Base-by-base conservation (phyloP, 192 early-diverging fungal species). In the Gamsiella multidivaricata region DNA sequence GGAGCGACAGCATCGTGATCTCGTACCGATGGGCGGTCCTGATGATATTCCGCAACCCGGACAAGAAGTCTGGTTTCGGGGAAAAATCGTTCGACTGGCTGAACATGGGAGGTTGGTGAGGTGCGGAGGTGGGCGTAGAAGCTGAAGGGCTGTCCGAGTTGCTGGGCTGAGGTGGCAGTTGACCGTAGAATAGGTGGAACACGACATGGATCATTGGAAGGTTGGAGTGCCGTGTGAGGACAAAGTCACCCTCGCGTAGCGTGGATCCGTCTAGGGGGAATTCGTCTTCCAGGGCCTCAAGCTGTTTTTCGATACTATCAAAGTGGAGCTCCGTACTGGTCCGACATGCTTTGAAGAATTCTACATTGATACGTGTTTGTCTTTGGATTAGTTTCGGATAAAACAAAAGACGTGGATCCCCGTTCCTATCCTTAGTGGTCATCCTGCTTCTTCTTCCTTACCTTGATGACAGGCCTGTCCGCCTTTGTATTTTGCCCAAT, bases 301-400 rank as follows among this genome's bases (percentile, higher is more conserved):
- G 54, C 72, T 94, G 93, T 3, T 80, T 75, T 43, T 90, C 88
- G 37, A 94, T 80, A 37, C 84, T 75, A 8, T 90, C 79, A 76
- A 93, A 93, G 81, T 94, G 93, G 49, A 93, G 89, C 57, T 94
- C 93, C 0, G 92, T 92, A 15, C 90, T 86, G 18, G 83, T 81
- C 61, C 83, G 80, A 63, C 90, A 92, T 29, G 85, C 73, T 50
- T 83, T 51, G 79, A 93, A 91, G 31, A 94, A 84, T 29, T 76
- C 85, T 84, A 65, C 8, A 52, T 52, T 29, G 29, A 45, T 15
- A 33, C n/a, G n/a, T n/a, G n/a, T n/a, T n/a, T n/a, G n/a, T n/a
- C n/a, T n/a, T n/a, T n/a, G n/a, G n/a, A n/a, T n/a, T n/a, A n/a
- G n/a, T n/a, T n/a, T n/a, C n/a, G n/a, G n/a, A n/a, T n/a, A n/a